phyloP scores from a whole-genome alignment of 257 asterid species.

The Fraxinus americana region DNA sequence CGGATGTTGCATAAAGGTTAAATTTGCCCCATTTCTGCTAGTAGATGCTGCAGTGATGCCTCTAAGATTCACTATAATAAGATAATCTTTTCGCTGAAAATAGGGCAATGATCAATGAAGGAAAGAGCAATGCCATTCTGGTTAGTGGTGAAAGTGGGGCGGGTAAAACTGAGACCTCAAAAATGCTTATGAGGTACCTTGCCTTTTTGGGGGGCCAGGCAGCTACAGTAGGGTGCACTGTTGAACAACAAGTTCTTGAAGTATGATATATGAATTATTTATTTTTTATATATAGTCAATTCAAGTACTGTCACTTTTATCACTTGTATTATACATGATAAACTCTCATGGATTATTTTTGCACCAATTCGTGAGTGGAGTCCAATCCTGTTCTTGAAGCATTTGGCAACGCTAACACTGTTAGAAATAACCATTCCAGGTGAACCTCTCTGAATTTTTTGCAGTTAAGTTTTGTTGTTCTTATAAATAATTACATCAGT shows the following conservation, averaged over 20 bases:
- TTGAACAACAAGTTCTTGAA: slow-evolving; percentile 99
- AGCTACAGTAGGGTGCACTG: slow-evolving; percentile 96
- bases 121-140: slow-evolving; percentile 92
- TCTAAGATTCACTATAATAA: slow-evolving; percentile 22
- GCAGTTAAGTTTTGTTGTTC: slow-evolving; percentile 25
- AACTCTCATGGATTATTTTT: slow-evolving; percentile 31
- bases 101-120: slow-evolving; percentile 92
- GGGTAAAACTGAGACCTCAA: slow-evolving; percentile 97
- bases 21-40: slow-evolving; percentile 23
- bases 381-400: slow-evolving; percentile 99
- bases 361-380: slow-evolving; percentile 51
- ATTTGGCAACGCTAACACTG: slow-evolving; percentile 97
- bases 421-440: slow-evolving; percentile 98
- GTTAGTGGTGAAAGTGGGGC: slow-evolving; percentile 99
- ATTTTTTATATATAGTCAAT: slow-evolving; percentile 16
- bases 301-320: not conserved
- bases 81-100: slow-evolving; percentile 32
- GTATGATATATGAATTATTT: slow-evolving; percentile 50
- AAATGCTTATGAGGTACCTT: slow-evolving; percentile 96
- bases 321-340: slow-evolving; percentile 16
- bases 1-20: slow-evolving; percentile 98
- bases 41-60: slow-evolving; percentile 11
- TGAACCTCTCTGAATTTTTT: slow-evolving; percentile 40
- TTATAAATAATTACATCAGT: slow-evolving; percentile 15
- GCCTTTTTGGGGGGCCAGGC: slow-evolving; percentile 96